Conservation (phyloP, 352 stramenopile genomes). For the Pythium pyrilobum region DNA sequence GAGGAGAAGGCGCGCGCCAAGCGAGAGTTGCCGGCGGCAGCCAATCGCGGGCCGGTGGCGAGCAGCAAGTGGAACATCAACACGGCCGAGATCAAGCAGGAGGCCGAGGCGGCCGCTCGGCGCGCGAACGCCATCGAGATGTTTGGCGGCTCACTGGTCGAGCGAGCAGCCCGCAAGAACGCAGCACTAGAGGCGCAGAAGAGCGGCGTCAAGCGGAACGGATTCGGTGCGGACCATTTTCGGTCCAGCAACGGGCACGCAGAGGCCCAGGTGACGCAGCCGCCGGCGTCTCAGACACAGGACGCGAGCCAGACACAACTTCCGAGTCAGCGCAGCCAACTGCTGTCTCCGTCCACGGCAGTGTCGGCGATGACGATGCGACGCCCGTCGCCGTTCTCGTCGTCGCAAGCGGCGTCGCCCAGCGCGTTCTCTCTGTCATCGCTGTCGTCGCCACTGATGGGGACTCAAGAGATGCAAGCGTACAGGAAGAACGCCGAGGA, state of each 20-base stretch:
- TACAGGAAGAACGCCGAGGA: conserved; percentile 19
- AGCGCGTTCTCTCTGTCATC: conserved; percentile 11
- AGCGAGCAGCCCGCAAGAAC: conserved; percentile 20
- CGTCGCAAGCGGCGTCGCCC: not conserved
- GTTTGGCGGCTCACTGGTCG: conserved; percentile 16
- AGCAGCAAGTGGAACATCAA: conserved; percentile 75
- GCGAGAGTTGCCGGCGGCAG: not conserved
- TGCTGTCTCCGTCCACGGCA: conserved; percentile 3
- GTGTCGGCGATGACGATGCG: too few species aligned
- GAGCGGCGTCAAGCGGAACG: conserved; percentile 3
- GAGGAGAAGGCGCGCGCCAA: not conserved
- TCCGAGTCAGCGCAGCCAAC: not conserved
- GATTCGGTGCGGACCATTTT: conserved; percentile 9
- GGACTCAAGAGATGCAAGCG: conserved; percentile 19
- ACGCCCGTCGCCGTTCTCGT: conserved; percentile 9
- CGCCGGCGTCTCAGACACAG: not conserved
- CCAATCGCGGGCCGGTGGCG: conserved; percentile 31
- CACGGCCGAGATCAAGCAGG: conserved; percentile 48
- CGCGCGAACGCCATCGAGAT: conserved; percentile 12
- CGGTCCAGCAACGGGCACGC: too few species aligned
- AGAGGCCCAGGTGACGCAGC: not conserved
- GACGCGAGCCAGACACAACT: conserved; percentile 20
- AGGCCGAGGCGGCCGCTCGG: conserved; percentile 33
- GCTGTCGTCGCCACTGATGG: conserved; percentile 22
- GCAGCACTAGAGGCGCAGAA: conserved; percentile 31